Percentiles rank a stretch among this genome's conserved stretches.
Evolutionary conservation across 129 eudicot species (phyloP).

Genomic region (Solidago caesia): DNA sequence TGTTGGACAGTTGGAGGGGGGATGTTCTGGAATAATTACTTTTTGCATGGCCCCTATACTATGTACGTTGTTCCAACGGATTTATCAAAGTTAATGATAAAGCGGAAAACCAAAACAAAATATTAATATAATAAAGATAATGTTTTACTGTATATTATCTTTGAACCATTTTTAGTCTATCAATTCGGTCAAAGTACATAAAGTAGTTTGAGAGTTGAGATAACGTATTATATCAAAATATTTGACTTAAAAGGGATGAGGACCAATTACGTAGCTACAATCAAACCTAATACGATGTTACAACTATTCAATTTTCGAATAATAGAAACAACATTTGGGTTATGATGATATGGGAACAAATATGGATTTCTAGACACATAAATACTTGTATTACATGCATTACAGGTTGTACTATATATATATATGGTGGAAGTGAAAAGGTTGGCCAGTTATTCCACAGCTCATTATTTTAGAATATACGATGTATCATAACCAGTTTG

Average conservation of each 20-base stretch:
- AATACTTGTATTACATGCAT: background rate
- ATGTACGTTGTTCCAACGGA: conserved; percentile 10
- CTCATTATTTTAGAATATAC: conserved; percentile 17
- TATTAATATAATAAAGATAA: background rate
- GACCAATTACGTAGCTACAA: background rate
- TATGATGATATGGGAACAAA: background rate
- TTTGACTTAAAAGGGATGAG: background rate
- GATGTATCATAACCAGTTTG: background rate
- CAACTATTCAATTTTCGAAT: background rate
- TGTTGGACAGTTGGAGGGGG: background rate
- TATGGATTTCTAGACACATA: background rate
- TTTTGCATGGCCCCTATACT: conserved; percentile 21
- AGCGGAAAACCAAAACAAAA: background rate
- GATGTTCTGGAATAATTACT: conserved; percentile 24
- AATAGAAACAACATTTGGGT: background rate
- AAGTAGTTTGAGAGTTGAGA: background rate
- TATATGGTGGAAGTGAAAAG: background rate
- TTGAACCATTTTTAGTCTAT: background rate
- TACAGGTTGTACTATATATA: background rate
- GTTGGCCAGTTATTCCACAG: background rate
- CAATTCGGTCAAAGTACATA: background rate
- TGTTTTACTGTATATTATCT: no score
- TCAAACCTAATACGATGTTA: background rate
- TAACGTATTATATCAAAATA: background rate
- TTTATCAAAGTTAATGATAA: background rate